Percentiles rank a stretch among this genome's conserved stretches.
Conservation (phyloP, 768 basidiomycete genomes). For the Scleroderma bovista region DNA sequence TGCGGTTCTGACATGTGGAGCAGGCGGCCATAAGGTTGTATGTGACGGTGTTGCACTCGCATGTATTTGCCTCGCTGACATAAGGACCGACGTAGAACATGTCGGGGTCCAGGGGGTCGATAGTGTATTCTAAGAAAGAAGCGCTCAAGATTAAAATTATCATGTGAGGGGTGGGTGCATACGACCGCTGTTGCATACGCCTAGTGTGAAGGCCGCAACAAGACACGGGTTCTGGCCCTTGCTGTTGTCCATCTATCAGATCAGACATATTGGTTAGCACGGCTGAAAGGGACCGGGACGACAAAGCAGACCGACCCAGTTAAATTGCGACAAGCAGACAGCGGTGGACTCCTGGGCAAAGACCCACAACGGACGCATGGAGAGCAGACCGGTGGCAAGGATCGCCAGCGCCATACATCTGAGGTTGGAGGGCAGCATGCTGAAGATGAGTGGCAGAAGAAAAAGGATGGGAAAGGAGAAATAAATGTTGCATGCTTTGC, state of each 20-base stretch:
- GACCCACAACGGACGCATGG: conserved; percentile 7
- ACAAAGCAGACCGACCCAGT: conserved; percentile 21
- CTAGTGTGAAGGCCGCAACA: conserved; percentile 38
- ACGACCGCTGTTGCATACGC: conserved; percentile 40
- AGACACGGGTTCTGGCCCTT: conserved; percentile 43
- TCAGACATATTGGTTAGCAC: neutral
- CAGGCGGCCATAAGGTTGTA: conserved; percentile 56
- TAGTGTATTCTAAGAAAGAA: conserved; percentile 30
- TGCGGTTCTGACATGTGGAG: conserved; percentile 47
- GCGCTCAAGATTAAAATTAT: conserved; percentile 5
- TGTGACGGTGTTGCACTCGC: conserved; percentile 52
- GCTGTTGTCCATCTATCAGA: conserved; percentile 35
- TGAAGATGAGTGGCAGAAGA: conserved; percentile 6
- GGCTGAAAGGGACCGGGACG: neutral
- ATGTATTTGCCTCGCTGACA: conserved; percentile 24
- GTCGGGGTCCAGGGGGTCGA: conserved; percentile 33
- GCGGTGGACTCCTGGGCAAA: conserved; percentile 21
- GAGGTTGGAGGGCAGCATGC: conserved; percentile 2
- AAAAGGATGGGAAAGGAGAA: neutral
- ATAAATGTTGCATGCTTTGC: neutral
- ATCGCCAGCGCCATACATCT: conserved; percentile 14
- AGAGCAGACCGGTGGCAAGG: conserved; percentile 13
- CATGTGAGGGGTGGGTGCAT: conserved; percentile 13
- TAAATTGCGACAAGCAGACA: conserved; percentile 15
- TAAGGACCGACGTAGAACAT: conserved; percentile 32